phyloP scores from a whole-genome alignment of 2,329 filamentous ascomycete species.

The Diaporthe batatas region DNA sequence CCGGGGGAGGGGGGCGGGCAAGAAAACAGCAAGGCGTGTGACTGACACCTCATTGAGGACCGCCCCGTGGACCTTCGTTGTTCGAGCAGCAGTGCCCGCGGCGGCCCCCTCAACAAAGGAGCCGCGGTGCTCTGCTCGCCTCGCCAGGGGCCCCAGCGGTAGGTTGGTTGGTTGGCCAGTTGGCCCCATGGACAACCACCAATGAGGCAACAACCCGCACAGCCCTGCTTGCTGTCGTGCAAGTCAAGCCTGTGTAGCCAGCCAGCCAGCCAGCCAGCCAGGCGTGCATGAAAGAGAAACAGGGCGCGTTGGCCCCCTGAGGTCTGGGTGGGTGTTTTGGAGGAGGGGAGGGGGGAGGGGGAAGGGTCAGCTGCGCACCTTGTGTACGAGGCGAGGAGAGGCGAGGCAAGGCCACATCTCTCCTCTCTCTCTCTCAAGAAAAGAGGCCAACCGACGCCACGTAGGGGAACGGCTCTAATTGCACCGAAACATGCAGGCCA shows the following conservation, averaged over 20 bases:
- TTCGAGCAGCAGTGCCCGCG: no score
- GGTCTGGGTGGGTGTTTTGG: background rate
- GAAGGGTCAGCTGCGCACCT: constrained; percentile 12
- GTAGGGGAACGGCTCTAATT: background rate
- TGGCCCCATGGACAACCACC: background rate
- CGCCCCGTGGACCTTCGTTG: no score
- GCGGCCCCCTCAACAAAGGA: background rate
- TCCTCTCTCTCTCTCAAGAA: background rate
- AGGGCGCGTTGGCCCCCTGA: background rate
- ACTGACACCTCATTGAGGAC: no score
- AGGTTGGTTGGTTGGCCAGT: no score
- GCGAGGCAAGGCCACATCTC: constrained; percentile 1
- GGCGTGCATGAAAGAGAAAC: background rate
- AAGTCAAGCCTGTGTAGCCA: constrained; percentile 4
- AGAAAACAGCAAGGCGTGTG: no score
- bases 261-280: background rate
- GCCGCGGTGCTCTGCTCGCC: no score
- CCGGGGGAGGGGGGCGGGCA: no score
- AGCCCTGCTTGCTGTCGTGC: no score
- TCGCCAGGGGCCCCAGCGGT: no score
- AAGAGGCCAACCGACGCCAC: background rate
- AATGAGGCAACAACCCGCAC: background rate
- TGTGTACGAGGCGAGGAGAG: constrained; percentile 1
- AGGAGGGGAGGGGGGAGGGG: no score
- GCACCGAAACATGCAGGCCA: constrained; percentile 31